Percentiles rank a stretch among this genome's conserved stretches.
phyloP scores from a whole-genome alignment of 2,329 filamentous ascomycete species.

The Paecilomyces fulvus region DNA sequence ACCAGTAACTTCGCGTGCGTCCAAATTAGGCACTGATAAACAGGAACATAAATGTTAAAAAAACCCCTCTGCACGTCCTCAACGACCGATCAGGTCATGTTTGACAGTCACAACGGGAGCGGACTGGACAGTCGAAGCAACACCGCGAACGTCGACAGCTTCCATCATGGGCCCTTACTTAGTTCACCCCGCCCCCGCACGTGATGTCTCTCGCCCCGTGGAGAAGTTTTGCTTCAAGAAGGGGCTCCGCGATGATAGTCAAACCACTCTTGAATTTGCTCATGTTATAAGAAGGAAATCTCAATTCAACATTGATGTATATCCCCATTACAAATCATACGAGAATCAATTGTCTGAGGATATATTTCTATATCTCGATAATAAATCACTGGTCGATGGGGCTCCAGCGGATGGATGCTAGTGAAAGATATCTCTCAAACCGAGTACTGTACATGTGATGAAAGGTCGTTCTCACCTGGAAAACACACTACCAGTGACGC shows the following conservation, averaged over 20 bases:
- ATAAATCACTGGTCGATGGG: background rate
- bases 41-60: background rate
- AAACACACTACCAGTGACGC: background rate
- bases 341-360: too few relatives aligned
- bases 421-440: background rate
- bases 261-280: too few relatives aligned
- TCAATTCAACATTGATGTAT: too few relatives aligned
- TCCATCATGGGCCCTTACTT: background rate
- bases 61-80: background rate
- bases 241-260: background rate
- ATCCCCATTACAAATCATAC: too few relatives aligned
- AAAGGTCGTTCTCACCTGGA: background rate
- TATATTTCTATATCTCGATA: background rate
- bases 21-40: background rate
- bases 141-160: background rate
- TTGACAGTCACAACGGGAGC: background rate
- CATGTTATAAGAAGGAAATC: too few relatives aligned
- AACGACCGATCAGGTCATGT: background rate
- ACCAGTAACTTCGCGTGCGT: background rate
- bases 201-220: background rate
- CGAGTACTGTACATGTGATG: background rate
- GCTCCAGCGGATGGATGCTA: background rate
- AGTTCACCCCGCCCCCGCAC: background rate
- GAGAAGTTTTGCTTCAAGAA: background rate
- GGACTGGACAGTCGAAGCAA: background rate